Evolutionary conservation across 2,329 filamentous ascomycete species (phyloP).

Genomic region (Talaromyces marneffei): DNA sequence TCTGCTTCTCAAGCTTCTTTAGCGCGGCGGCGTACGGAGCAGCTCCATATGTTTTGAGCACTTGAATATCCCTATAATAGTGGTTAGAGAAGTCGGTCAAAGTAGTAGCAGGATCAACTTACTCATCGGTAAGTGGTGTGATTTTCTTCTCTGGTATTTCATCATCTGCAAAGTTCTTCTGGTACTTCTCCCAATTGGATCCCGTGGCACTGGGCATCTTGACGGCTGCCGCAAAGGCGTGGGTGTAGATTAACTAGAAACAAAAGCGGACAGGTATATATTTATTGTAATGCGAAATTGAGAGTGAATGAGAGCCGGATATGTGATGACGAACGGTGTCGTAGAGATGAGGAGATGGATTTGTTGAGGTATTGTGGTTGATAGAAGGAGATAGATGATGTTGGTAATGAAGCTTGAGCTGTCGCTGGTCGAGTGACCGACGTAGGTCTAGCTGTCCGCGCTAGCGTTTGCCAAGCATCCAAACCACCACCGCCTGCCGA

Average conservation of each 20-base stretch:
- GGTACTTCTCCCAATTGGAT: conserved; percentile 96
- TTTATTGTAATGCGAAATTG: background rate
- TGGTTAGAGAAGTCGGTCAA: conserved; percentile 22
- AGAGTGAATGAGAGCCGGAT: background rate
- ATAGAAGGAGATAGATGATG: conserved; percentile 18
- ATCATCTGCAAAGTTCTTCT: conserved; percentile 94
- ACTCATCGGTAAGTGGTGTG: conserved; percentile 94
- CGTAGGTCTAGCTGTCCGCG: conserved; percentile 30
- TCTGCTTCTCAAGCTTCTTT: conserved; percentile 98
- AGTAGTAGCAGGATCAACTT: conserved; percentile 34
- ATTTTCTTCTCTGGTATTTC: conserved; percentile 99
- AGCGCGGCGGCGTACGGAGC: conserved; percentile 89
- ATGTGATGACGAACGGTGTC: background rate
- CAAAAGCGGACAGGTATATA: background rate
- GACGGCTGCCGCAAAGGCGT: conserved; percentile 26
- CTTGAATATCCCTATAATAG: conserved; percentile 80
- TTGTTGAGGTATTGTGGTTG: background rate
- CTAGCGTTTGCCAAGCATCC: conserved; percentile 38
- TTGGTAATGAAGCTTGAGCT: conserved; percentile 25
- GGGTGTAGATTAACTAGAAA: background rate
- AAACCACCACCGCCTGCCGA: conserved; percentile 28
- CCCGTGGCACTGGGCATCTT: conserved; percentile 90
- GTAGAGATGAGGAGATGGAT: background rate
- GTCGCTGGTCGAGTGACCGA: conserved; percentile 17
- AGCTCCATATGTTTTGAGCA: conserved; percentile 97